Evolutionary conservation across 2,329 filamentous ascomycete species (phyloP).

Genomic region (Alternaria triticimaculans): DNA sequence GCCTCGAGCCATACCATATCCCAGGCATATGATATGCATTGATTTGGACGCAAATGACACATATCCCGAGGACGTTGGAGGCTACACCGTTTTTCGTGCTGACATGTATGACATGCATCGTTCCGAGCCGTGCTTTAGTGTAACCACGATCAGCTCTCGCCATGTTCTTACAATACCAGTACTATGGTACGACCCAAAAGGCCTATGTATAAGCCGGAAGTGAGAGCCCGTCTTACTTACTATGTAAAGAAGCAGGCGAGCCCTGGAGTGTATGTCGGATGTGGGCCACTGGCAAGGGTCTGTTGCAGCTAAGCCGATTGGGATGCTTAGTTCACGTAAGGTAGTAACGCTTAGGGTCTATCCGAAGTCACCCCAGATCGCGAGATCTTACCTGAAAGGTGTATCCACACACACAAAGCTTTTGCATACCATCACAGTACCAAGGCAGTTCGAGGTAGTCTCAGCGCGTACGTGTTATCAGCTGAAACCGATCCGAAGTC

Average conservation of each 20-base stretch:
- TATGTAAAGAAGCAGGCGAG: not conserved
- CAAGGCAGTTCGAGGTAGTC: not conserved
- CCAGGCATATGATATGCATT: not conserved
- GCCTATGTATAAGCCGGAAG: not conserved
- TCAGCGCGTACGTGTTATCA: not conserved
- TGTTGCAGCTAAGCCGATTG: not conserved
- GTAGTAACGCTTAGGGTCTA: not conserved
- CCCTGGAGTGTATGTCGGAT: not conserved
- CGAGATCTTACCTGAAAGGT: not conserved
- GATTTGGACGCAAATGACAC: not conserved
- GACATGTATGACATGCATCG: slow-evolving; percentile 1
- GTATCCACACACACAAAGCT: not conserved
- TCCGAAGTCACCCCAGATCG: not conserved
- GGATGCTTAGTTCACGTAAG: not conserved
- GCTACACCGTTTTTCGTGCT: not conserved
- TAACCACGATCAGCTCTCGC: not conserved
- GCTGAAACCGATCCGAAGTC: not conserved
- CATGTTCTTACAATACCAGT: not conserved
- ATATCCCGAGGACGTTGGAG: not conserved
- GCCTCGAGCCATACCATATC: not conserved
- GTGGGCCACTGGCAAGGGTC: not conserved
- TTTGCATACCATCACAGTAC: not conserved
- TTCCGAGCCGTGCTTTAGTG: slow-evolving; percentile 1
- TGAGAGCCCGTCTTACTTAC: not conserved
- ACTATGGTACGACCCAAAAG: not conserved